A percentile compares a stretch with the other conserved stretches of the same genome.
These are phyloP conservation scores for Blastosporella zonata DNA, from an alignment of 1,284 basidiomycete species.

Conservation along the genomic window DNA sequence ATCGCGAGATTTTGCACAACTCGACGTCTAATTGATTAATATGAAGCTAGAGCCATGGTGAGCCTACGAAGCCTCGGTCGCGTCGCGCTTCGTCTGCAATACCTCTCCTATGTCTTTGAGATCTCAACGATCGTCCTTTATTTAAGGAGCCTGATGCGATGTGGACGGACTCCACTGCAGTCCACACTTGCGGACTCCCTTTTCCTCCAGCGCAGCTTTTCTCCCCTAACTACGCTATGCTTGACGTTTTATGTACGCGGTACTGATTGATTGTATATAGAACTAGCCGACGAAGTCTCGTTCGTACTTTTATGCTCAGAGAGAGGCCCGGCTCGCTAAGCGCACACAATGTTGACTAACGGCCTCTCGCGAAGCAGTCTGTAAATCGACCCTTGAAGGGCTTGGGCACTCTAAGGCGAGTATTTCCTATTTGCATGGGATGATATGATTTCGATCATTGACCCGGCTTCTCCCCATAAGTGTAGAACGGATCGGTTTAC, in stretches of 20 bases:
- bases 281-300: slow-evolving; percentile 15
- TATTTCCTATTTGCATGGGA: slow-evolving; percentile 15
- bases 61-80: slow-evolving; percentile 5
- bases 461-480: slow-evolving; percentile 23
- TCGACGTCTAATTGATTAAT: background rate
- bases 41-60: background rate
- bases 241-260: slow-evolving; percentile 22
- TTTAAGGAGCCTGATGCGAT: slow-evolving; percentile 18
- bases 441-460: slow-evolving; percentile 18
- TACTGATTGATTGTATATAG: slow-evolving; percentile 18
- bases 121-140: slow-evolving; percentile 6
- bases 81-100: background rate
- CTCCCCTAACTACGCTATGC: slow-evolving; percentile 9
- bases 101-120: background rate
- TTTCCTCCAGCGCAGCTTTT: slow-evolving; percentile 11
- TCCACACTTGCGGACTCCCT: slow-evolving; percentile 7
- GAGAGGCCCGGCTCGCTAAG: slow-evolving; percentile 18
- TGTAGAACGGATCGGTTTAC: slow-evolving; percentile 20
- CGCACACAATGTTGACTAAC: slow-evolving; percentile 15
- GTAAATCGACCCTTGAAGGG: slow-evolving; percentile 14
- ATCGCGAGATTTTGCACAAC: slow-evolving; percentile 32
- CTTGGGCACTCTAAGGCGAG: slow-evolving; percentile 7
- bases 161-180: slow-evolving; percentile 13
- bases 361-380: slow-evolving; percentile 16
- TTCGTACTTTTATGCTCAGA: slow-evolving; percentile 17